Evolutionary conservation across 2,329 filamentous ascomycete genomes (phyloP).

Genomic region (Aspergillus transmontanensis): DNA sequence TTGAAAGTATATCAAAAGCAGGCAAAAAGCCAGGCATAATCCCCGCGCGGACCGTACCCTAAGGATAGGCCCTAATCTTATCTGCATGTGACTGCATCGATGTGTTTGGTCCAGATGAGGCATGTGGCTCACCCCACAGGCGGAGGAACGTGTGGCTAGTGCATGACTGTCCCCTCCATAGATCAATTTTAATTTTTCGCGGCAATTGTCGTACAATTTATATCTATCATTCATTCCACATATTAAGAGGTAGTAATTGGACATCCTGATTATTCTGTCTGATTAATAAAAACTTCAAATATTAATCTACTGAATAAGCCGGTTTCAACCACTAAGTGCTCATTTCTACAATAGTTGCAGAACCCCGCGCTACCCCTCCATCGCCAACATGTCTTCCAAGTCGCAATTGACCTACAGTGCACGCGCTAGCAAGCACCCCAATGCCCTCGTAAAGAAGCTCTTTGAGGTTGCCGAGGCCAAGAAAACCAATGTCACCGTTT

Average conservation of each 20-base stretch:
- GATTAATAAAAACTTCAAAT: neutral
- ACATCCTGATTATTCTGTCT: neutral
- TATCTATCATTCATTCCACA: neutral
- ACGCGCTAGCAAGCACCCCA: conserved; percentile 45
- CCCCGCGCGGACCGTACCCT: neutral
- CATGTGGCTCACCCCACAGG: conserved; percentile 7
- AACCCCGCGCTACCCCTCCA: conserved; percentile 25
- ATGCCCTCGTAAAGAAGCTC: conserved; percentile 46
- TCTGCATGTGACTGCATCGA: neutral
- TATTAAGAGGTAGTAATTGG: neutral
- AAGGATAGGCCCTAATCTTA: conserved; percentile 1
- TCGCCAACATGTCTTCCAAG: conserved; percentile 46
- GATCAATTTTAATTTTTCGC: conserved; percentile 6
- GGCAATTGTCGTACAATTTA: neutral
- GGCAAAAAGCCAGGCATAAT: neutral
- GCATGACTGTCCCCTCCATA: neutral
- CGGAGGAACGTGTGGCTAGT: neutral
- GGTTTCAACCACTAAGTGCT: neutral
- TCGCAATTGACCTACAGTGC: conserved; percentile 43
- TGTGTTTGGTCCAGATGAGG: neutral
- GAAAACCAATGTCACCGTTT: conserved; percentile 52
- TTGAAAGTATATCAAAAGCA: neutral
- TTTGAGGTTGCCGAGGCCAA: conserved; percentile 51
- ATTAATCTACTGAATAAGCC: neutral
- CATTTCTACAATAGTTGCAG: neutral